A percentile compares a stretch with the other conserved stretches of the same genome.
Conservation (phyloP, 2,329 filamentous ascomycete genomes). For the Hypoxylon sp. region DNA sequence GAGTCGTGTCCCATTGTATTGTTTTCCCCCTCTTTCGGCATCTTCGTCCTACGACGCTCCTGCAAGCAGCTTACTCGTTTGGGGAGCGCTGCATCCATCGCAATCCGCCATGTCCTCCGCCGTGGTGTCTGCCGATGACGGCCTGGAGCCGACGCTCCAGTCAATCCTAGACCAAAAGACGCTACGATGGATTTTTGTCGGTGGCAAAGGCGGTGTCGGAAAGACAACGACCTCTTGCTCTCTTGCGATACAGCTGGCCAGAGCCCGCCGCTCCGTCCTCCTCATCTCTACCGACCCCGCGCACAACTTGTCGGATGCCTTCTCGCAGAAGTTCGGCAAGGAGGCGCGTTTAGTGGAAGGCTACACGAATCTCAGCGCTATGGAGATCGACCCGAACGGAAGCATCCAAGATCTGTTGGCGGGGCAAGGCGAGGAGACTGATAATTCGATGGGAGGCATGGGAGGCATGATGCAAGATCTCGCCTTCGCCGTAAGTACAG, state of each 20-base stretch:
- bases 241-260: slow-evolving; percentile 95
- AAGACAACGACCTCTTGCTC: slow-evolving; percentile 99
- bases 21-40: not conserved
- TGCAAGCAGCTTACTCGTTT: not conserved
- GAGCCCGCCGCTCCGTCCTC: slow-evolving; percentile 91
- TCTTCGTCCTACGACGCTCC: not conserved
- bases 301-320: slow-evolving; percentile 97
- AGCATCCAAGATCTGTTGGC: slow-evolving; percentile 95
- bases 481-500: slow-evolving; percentile 80
- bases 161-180: slow-evolving; percentile 94
- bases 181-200: slow-evolving; percentile 98
- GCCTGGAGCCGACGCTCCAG: slow-evolving; percentile 92
- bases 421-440: slow-evolving; percentile 73
- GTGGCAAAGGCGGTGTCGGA: slow-evolving; percentile 96
- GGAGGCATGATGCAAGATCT: slow-evolving; percentile 99
- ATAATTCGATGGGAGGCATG: slow-evolving; percentile 67
- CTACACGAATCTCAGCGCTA: slow-evolving; percentile 92
- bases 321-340: slow-evolving; percentile 99
- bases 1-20: not conserved
- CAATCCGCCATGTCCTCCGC: slow-evolving; percentile 50
- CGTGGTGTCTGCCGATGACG: slow-evolving; percentile 68
- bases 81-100: not conserved
- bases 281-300: slow-evolving; percentile 98
- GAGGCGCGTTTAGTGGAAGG: slow-evolving; percentile 92
- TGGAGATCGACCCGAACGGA: slow-evolving; percentile 99